Evolutionary conservation across 1,284 basidiomycete species (phyloP), one percentile per base, ranked within the genome.

Genomic region (Cutaneotrichosporon curvatum): DNA sequence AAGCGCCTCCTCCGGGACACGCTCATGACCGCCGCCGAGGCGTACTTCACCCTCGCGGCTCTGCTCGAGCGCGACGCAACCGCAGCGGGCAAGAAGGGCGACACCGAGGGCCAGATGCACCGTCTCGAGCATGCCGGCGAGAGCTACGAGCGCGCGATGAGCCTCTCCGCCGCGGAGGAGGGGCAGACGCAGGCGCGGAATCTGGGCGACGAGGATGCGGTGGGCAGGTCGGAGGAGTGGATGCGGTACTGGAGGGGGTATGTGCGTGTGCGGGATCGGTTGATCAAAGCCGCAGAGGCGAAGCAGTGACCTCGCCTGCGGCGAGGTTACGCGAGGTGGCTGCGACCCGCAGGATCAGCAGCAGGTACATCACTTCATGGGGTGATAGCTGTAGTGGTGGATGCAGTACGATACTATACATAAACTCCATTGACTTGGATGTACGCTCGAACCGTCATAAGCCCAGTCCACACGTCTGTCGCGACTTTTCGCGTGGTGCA

Each of bases 121-220:
- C 53, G 65, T 12, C 62, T 70, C 41, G 68, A 75, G 25, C 62
- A 63, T 32, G 78, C 79, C 12, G 60, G 77, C 12, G 74, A 79
- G 47, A 79, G 75, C 58, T 83, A 79, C 48, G 78, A 81, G 56
- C 75, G 79, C 10, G 81, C 81, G 9, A 72, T 82, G 51, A 47
- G 43, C 20, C 56, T 69, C 6, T 47, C 50, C 22, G 52, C 52
- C 3, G 28, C 53, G 3, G 62, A 64, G 84, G 71, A 73, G 73
- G 52, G 78, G 60, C 51, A 62, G 86, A 41, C 66, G 85, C 33
- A 48, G 14, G 37, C 42, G 1, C 81, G 45, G 82, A 84, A 16
- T 84, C 37, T 51, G 21, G 55, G 45, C 8, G 54, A 59, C 14
- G 61, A 61, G 30, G 60, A 58, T 30, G 58, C 49, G 9, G 57